Base-by-base conservation (phyloP, 176 grass and related monocot genomes). In the Triticum dicoccoides region DNA sequence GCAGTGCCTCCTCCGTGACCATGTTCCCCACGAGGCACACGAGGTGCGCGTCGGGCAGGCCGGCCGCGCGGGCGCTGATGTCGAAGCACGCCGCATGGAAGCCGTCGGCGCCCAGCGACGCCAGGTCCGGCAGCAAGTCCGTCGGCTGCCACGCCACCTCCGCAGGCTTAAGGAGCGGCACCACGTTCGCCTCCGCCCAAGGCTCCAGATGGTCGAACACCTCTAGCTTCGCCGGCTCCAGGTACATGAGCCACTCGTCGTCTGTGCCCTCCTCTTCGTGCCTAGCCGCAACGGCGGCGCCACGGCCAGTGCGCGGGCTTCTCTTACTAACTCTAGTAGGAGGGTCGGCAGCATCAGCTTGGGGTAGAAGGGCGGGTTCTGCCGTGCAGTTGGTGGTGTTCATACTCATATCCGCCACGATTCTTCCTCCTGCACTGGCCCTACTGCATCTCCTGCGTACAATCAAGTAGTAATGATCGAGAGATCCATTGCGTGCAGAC, bases 11-110 rank as follows among this genome's bases (percentile, higher is more conserved):
- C 49, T 52, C 49, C 15, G 49, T 52, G 5, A 52, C 49, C 49
- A 52, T 52, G 49, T 93, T 89, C 9, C 88, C 92, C 3, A 91
- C 89, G 11, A 94, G 86, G 45, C 79, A 94, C 68, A 89, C 92
- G 27, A 94, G 83, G 35, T 76, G 86, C 65, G 90, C 89, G 75
- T 94, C 87, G 93, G 96, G 85, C 91, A 98, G 71, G 91, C 95
- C 24, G 84, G 96, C 75, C 91, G 70, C 84, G 93, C 96, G 33
- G 3, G 8, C 33, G 4, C 17, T 17, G 67, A 69, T 33, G 17
- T 69, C 86, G 5, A 79, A 44, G 27, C 73, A 54, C 6, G 90
- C 83, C 65, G 83, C 69, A 39, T 41, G 73, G 68, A 94, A 94
- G 64, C 86, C 83, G 5, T 91, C 92, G 77, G 66, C 61, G 23